These are phyloP conservation scores for Ogataea salicorniae DNA, from an alignment of 805 yeast genomes.

Conservation along the genomic window DNA sequence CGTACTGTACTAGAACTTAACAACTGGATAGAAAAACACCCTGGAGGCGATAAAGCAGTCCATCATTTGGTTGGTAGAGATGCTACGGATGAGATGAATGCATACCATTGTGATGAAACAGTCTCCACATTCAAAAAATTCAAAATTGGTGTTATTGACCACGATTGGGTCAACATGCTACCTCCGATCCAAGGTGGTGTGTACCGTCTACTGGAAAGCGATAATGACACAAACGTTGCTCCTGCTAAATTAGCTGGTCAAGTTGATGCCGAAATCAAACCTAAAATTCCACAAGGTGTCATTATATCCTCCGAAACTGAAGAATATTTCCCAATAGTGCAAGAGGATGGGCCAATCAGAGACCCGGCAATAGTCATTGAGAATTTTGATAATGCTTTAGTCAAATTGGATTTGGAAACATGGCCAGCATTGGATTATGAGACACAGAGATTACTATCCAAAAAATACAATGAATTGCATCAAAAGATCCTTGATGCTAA, in stretches of 20 bases:
- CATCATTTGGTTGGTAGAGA: constrained; percentile 83
- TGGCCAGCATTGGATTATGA: constrained; percentile 63
- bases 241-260: constrained; percentile 34
- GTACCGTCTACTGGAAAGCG: constrained; percentile 29
- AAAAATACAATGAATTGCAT: constrained; percentile 59
- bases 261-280: constrained; percentile 38
- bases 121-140: constrained; percentile 45
- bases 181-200: constrained; percentile 89
- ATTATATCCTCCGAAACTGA: constrained; percentile 36
- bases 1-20: constrained; percentile 59
- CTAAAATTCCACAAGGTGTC: constrained; percentile 47
- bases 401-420: constrained; percentile 47
- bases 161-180: constrained; percentile 65
- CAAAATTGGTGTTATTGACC: constrained; percentile 60
- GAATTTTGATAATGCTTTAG: constrained; percentile 52
- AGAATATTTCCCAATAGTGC: constrained; percentile 31
- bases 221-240: neutral
- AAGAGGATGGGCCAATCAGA: constrained; percentile 31
- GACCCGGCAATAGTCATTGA: constrained; percentile 52
- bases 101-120: constrained; percentile 68
- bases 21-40: constrained; percentile 68
- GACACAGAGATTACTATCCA: constrained; percentile 56
- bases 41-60: constrained; percentile 86
- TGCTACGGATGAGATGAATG: constrained; percentile 87
- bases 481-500: constrained; percentile 49